Evolutionary conservation across 352 stramenopile species (phyloP).

Genomic region (Globisporangium ultimum): DNA sequence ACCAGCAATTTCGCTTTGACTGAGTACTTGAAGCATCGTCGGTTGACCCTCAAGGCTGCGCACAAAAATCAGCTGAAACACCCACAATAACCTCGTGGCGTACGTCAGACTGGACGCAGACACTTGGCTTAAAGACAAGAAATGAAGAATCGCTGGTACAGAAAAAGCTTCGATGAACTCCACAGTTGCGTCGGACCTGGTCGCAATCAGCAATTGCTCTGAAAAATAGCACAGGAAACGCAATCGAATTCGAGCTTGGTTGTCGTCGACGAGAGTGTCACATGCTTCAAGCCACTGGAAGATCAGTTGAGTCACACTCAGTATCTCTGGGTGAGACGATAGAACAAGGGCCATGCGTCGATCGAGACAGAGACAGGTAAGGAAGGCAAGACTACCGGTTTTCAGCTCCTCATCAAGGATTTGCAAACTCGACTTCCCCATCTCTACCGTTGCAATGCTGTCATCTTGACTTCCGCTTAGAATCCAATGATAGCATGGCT

Average conservation of each 20-base stretch:
- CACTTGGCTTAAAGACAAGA: not conserved
- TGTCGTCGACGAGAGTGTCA: not conserved
- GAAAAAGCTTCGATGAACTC: not conserved
- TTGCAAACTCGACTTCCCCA: not conserved
- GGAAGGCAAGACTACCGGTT: not conserved
- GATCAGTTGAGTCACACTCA: not conserved
- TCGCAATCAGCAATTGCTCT: constrained; percentile 6
- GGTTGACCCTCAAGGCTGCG: not conserved
- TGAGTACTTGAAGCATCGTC: not conserved
- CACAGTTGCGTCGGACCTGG: not conserved
- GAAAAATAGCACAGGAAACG: constrained; percentile 12
- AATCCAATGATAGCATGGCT: constrained; percentile 11
- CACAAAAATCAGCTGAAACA: constrained; percentile 1
- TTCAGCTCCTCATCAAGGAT: constrained; percentile 1
- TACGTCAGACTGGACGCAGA: not conserved
- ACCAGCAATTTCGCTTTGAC: not conserved
- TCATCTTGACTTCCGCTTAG: not conserved
- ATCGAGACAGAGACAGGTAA: constrained; percentile 8
- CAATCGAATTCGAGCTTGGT: not conserved
- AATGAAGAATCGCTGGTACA: not conserved
- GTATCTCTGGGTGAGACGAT: not conserved
- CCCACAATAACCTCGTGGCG: constrained; percentile 7
- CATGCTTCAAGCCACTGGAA: not conserved
- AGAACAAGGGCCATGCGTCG: not conserved
- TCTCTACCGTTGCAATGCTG: not conserved